A percentile compares a stretch with the other conserved stretches of the same genome.
phyloP scores from a whole-genome alignment of 805 yeast species.

The Saturnispora hagleri region DNA sequence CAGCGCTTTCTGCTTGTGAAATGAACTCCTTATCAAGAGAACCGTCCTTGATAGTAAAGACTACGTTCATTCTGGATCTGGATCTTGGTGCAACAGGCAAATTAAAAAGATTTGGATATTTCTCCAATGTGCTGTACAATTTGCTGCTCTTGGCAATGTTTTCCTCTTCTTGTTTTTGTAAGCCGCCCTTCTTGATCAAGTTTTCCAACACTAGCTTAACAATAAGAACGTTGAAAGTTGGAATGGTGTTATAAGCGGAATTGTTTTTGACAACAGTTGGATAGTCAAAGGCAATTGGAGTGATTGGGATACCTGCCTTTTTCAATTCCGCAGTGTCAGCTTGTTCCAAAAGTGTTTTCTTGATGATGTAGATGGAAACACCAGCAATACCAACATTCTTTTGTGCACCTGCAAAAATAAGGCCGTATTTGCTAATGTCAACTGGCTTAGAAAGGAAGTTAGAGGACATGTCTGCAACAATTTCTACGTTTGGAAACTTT shows the following conservation, averaged over 20 bases:
- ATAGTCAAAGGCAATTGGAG: constrained; percentile 84
- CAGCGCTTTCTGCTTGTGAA: constrained; percentile 48
- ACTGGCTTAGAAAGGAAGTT: constrained; percentile 75
- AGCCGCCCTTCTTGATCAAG: constrained; percentile 63
- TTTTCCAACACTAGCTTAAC: constrained; percentile 67
- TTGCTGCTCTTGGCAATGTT: constrained; percentile 54
- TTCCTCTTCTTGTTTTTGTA: constrained; percentile 45
- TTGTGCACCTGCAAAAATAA: constrained; percentile 96
- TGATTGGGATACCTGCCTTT: constrained; percentile 56
- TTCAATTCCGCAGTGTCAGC: constrained; percentile 54
- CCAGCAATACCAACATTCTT: constrained; percentile 98
- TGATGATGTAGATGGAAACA: constrained; percentile 81
- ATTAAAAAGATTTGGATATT: constrained; percentile 53
- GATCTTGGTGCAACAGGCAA: constrained; percentile 53
- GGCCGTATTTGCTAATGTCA: constrained; percentile 78
- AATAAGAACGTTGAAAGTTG: constrained; percentile 84
- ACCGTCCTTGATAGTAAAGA: constrained; percentile 63
- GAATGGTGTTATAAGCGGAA: constrained; percentile 92
- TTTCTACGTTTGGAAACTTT: constrained; percentile 59
- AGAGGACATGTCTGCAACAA: constrained; percentile 93
- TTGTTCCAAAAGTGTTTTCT: constrained; percentile 64
- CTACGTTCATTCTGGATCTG: constrained; percentile 89
- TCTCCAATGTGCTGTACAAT: constrained; percentile 58
- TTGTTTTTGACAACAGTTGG: constrained; percentile 81
- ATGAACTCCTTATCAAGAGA: constrained; percentile 59